phyloP scores from a whole-genome alignment of 1,284 basidiomycete genomes.

The Marasmius tenuissimus region DNA sequence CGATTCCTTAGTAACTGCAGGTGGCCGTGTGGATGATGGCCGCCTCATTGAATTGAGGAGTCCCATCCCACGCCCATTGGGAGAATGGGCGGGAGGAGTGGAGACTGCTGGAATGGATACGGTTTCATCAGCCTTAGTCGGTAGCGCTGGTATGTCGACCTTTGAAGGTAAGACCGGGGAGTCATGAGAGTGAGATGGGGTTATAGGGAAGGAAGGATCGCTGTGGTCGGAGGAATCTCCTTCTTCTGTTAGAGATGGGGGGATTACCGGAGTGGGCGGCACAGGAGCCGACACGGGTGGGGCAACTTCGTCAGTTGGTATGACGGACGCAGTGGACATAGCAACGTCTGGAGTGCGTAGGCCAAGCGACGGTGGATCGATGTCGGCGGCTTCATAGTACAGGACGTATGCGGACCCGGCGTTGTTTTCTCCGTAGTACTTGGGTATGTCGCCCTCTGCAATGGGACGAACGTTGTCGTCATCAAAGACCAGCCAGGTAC shows the following conservation, averaged over 20 bases:
- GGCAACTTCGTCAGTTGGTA: constrained; percentile 23
- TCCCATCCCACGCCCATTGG: background rate
- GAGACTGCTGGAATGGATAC: background rate
- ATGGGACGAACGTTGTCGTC: constrained; percentile 91
- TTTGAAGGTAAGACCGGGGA: constrained; percentile 2
- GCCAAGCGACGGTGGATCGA: constrained; percentile 73
- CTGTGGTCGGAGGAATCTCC: constrained; percentile 33
- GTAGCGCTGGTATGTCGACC: background rate
- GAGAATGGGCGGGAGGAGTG: background rate
- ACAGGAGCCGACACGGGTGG: constrained; percentile 18
- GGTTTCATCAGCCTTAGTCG: background rate
- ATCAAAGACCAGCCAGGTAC: constrained; percentile 92
- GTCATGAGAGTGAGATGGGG: constrained; percentile 19
- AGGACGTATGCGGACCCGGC: constrained; percentile 94
- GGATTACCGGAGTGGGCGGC: constrained; percentile 34
- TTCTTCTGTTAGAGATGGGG: constrained; percentile 53
- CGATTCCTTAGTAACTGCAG: background rate
- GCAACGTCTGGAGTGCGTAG: constrained; percentile 35
- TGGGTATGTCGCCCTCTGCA: constrained; percentile 86
- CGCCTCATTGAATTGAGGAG: background rate
- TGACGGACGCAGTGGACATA: constrained; percentile 16
- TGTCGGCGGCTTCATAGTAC: constrained; percentile 94
- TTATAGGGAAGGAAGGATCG: constrained; percentile 27
- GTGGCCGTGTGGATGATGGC: background rate
- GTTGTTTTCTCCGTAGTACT: constrained; percentile 92